A percentile compares a stretch with the other conserved stretches of the same genome.
phyloP scores from a whole-genome alignment of 306 rosid genomes.

The Citrullus amarus region DNA sequence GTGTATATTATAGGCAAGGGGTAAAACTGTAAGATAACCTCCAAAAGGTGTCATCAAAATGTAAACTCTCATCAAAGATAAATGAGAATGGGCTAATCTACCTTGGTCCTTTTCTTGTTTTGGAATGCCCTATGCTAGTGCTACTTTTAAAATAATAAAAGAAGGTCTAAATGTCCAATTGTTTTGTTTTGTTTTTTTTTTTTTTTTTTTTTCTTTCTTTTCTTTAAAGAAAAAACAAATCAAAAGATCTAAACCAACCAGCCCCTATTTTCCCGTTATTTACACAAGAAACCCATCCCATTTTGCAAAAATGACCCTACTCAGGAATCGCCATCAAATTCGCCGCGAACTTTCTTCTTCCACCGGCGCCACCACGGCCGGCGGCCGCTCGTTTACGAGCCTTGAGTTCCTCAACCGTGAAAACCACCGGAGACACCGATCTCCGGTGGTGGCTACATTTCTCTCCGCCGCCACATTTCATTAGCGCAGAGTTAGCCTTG shows the following conservation, averaged over 20 bases:
- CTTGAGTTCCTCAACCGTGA: slow-evolving; percentile 24
- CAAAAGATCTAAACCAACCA: background rate
- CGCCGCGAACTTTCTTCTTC: slow-evolving; percentile 23
- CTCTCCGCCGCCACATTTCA: slow-evolving; percentile 27
- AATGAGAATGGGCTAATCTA: background rate
- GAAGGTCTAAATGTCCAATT: background rate
- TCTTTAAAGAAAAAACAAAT: background rate
- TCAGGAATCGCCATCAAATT: slow-evolving; percentile 62
- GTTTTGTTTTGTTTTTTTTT: background rate
- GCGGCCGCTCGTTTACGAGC: slow-evolving; percentile 6
- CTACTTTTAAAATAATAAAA: background rate
- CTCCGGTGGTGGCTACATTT: slow-evolving; percentile 22
- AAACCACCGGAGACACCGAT: slow-evolving; percentile 21
- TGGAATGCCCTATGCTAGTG: background rate
- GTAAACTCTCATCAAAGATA: background rate
- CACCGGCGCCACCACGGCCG: slow-evolving; percentile 9
- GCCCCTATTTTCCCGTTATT: background rate
- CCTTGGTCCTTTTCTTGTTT: background rate
- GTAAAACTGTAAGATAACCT: background rate
- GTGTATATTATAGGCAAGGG: background rate
- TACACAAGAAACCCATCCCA: slow-evolving; percentile 22
- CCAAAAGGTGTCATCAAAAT: background rate
- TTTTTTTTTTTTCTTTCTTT: too few species aligned
- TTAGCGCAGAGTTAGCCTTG: slow-evolving; percentile 80
- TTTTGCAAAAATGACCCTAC: slow-evolving; percentile 19